Percentiles rank a stretch among this genome's conserved stretches.
Evolutionary conservation across 106 monocot species (phyloP).

Genomic region (Dioscorea dumetorum): DNA sequence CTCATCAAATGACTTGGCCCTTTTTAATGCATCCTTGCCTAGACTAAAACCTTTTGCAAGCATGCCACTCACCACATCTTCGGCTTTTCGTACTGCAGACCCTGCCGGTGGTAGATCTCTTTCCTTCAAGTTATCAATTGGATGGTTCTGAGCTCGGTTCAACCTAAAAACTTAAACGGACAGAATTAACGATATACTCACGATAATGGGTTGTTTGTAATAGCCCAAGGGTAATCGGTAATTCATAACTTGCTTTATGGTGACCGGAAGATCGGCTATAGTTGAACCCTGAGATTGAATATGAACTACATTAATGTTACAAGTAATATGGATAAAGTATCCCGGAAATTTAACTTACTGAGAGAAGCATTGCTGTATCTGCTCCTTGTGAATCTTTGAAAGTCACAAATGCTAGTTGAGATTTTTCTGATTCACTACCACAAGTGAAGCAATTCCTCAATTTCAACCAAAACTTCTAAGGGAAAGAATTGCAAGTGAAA

Average conservation of each 20-base stretch:
- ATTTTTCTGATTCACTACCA: slow-evolving; percentile 70
- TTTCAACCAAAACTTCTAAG: neutral
- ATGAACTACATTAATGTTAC: neutral
- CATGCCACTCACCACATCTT: slow-evolving; percentile 80
- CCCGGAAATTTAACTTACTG: slow-evolving; percentile 35
- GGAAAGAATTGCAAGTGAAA: neutral
- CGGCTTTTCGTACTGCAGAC: slow-evolving; percentile 47
- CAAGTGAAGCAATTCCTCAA: neutral
- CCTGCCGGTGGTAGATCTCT: slow-evolving; percentile 8
- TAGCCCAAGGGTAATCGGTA: slow-evolving; percentile 67
- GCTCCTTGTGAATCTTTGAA: slow-evolving; percentile 90
- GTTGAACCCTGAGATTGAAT: slow-evolving; percentile 64
- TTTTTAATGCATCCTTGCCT: slow-evolving; percentile 76
- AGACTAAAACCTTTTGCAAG: slow-evolving; percentile 80
- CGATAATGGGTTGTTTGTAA: slow-evolving; percentile 3
- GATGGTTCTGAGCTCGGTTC: neutral
- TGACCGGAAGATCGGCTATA: slow-evolving; percentile 70
- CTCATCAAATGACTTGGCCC: slow-evolving; percentile 69
- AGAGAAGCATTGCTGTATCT: slow-evolving; percentile 81
- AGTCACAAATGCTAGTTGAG: slow-evolving; percentile 82
- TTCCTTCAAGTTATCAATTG: neutral
- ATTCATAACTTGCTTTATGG: slow-evolving; percentile 47
- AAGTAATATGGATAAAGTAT: neutral
- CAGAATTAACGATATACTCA: neutral
- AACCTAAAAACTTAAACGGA: neutral